A percentile compares a stretch with the other conserved stretches of the same genome.
Conservation (phyloP, 306 rosid species). For the Sphenostylis stenocarpa region DNA sequence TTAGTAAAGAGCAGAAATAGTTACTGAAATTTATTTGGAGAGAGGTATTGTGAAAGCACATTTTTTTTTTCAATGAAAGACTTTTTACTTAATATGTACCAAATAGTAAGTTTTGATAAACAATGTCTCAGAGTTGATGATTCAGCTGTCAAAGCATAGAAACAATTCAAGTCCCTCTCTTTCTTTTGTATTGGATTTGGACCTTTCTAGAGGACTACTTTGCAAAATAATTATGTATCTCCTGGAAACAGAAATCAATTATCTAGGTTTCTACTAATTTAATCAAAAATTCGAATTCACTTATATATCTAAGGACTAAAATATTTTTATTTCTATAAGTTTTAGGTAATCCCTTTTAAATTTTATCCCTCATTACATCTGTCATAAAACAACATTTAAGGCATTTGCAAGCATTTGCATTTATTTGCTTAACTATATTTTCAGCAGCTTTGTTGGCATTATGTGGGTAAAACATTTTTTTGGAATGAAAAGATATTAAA, state of each 20-base stretch:
- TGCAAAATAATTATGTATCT: not conserved
- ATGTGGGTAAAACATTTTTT: not conserved
- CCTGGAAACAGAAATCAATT: not conserved
- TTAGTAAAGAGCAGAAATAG: not conserved
- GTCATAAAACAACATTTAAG: conserved; percentile 17
- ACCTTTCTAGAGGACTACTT: not conserved
- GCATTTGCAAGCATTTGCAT: not conserved
- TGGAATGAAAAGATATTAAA: not conserved
- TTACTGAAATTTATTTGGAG: not conserved
- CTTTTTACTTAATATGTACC: not conserved
- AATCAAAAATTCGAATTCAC: not conserved
- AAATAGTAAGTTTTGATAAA: not conserved
- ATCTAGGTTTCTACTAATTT: not conserved
- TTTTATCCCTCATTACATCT: not conserved
- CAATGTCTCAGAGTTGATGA: not conserved
- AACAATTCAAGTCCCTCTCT: not conserved
- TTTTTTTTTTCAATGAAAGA: not conserved
- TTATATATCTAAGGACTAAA: not conserved
- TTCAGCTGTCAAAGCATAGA: not conserved
- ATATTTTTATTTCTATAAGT: not conserved
- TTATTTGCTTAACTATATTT: not conserved
- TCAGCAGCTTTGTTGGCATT: not conserved
- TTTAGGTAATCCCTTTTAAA: not conserved
- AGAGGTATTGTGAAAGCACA: not conserved
- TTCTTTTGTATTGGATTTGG: not conserved